Evolutionary conservation across 2,329 filamentous ascomycete genomes (phyloP).

Genomic region (Nigrospora oryzae): DNA sequence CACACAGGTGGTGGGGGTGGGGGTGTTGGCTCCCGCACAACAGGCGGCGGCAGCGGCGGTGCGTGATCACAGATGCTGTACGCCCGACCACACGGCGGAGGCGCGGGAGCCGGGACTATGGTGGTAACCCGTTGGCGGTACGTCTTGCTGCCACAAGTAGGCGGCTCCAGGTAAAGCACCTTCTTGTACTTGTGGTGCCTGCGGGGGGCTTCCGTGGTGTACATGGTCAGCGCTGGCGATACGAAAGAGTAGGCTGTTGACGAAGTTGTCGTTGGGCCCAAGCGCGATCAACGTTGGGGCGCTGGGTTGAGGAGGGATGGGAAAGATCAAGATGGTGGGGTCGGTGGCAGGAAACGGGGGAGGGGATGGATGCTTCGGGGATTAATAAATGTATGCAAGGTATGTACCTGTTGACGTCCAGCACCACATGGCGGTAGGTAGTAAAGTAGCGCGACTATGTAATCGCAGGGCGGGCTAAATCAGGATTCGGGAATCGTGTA

Average conservation of each 20-base stretch:
- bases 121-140: conserved; percentile 27
- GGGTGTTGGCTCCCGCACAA: no score
- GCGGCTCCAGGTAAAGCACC: conserved; percentile 30
- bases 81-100: conserved; percentile 5
- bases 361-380: background rate
- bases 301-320: background rate
- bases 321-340: background rate
- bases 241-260: conserved; percentile 3
- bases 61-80: no score
- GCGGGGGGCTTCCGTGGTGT: conserved; percentile 18
- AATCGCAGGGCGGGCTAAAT: background rate
- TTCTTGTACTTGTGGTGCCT: conserved; percentile 28
- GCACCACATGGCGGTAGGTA: background rate
- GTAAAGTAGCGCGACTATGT: background rate
- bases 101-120: conserved; percentile 22
- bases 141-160: conserved; percentile 23
- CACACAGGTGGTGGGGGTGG: conserved; percentile 2
- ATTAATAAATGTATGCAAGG: background rate
- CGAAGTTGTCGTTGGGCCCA: background rate
- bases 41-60: no score
- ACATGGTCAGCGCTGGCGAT: conserved; percentile 12
- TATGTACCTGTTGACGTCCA: conserved; percentile 2
- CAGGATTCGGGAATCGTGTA: no score
- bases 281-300: background rate
- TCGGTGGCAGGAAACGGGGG: background rate